A percentile compares a stretch with the other conserved stretches of the same genome.
These are phyloP conservation scores for Dacryopinax primogenitus DNA, from an alignment of 768 basidiomycete species.

Conservation along the genomic window DNA sequence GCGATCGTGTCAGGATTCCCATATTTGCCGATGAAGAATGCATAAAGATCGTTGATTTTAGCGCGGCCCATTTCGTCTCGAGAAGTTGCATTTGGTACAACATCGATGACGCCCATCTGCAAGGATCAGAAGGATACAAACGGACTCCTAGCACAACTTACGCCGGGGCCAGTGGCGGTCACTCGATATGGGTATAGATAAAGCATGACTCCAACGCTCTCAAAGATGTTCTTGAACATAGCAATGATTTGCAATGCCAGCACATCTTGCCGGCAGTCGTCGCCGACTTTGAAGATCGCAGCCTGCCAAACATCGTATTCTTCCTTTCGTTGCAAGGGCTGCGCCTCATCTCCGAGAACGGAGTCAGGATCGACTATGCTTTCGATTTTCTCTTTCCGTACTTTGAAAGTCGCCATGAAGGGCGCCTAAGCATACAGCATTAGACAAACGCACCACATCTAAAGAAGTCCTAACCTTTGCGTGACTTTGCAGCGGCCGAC, in stretches of 20 bases:
- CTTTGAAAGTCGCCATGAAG: conserved; percentile 99
- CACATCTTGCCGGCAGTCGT: conserved; percentile 98
- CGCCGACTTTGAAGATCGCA: conserved; percentile 99
- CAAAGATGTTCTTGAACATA: conserved; percentile 99
- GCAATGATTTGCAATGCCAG: conserved; percentile 93
- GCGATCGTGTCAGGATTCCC: conserved; percentile 77
- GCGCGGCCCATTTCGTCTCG: conserved; percentile 98
- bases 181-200: conserved; percentile 95
- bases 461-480: conserved; percentile 62
- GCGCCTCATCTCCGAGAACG: conserved; percentile 39
- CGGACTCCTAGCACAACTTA: conserved; percentile 32
- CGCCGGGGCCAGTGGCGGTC: conserved; percentile 91
- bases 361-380: conserved; percentile 61
- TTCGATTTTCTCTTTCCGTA: conserved; percentile 67
- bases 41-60: conserved; percentile 89
- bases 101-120: conserved; percentile 96
- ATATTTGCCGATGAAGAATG: conserved; percentile 89
- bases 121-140: conserved; percentile 9
- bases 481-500: conserved; percentile 89
- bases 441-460: conserved; percentile 3
- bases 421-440: conserved; percentile 53
- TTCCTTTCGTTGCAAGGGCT: conserved; percentile 22
- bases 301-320: conserved; percentile 90
- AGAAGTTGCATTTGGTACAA: conserved; percentile 93
- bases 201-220: conserved; percentile 68